Evolutionary conservation across 2,329 filamentous ascomycete genomes (phyloP).

Genomic region (Beauveria medogensis): DNA sequence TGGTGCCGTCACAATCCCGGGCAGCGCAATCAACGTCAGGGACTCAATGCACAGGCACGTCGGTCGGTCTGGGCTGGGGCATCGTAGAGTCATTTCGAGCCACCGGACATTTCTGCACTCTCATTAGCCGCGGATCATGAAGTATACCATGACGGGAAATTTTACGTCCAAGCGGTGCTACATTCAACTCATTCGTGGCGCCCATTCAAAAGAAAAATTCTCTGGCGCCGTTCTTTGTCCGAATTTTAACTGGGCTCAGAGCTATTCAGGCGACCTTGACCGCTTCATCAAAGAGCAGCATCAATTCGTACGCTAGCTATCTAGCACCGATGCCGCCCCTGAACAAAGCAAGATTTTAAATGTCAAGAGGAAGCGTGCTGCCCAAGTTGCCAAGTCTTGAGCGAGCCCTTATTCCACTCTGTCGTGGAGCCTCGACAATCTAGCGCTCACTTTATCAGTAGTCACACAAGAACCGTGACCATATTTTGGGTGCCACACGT

Average conservation of each 20-base stretch:
- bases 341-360: not conserved
- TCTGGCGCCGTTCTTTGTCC: not conserved
- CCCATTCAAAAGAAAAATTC: not conserved
- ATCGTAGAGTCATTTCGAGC: not conserved
- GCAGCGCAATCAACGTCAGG: not conserved
- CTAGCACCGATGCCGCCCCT: not conserved
- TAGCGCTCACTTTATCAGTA: not conserved
- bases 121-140: not conserved
- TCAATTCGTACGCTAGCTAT: not conserved
- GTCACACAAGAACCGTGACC: not conserved
- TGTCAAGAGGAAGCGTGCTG: too few species aligned
- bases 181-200: not conserved
- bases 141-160: not conserved
- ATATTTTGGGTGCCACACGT: not conserved
- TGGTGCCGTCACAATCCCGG: slow-evolving; percentile 2
- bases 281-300: not conserved
- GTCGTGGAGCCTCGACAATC: not conserved
- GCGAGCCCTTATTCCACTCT: not conserved
- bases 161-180: not conserved
- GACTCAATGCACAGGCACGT: not conserved
- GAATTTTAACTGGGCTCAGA: not conserved
- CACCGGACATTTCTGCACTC: not conserved
- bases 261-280: not conserved
- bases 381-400: not conserved
- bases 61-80: not conserved